Evolutionary conservation across 768 basidiomycete genomes (phyloP), one percentile per base, ranked within the genome.

Genomic region (Lactarius hengduanensis): DNA sequence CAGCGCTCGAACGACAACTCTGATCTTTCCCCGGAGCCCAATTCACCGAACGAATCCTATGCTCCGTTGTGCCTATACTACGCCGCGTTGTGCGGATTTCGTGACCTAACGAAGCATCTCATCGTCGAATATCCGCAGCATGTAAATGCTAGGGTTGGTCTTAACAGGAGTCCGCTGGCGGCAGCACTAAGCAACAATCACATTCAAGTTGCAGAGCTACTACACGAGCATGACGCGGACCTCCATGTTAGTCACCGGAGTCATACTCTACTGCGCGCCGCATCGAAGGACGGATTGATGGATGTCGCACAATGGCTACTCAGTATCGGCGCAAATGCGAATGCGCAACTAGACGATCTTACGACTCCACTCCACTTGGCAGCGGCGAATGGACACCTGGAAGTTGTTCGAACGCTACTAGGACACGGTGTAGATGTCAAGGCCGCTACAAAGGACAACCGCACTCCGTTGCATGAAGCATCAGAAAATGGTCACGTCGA

Each of bases 371-470:
- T 57, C 16, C 56, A 57, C 20, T n/a, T 57, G 32, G 56, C 56
- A 7, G 56, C 34, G 20, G 4, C 15, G 6, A 34, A 11, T 2
- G 56, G 34, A 32, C 26, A 20, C 20, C 26, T 30, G 3, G 56
- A 57, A 20, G 18, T 57, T 32, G 32, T 57, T 57, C 56, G 18
- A 8, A 32, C 30, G 7, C 34, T 57, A n/a, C 8, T 57, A 0
- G 34, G 16, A 1, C 56, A 30, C 20, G 20, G 32, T 18, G 56
- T 22, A 18, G 34, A 34, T 34, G 18, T 20, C 34, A 34, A 57
- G 2, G 15, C 7, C 6, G 15, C 11, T 1, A 3, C 22, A 0
- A 2, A 8, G 4, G 1, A 13, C 1, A 7, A 30, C 3, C 0
- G 0, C 15, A 54, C 26, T 22, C 53, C 53, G 28, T 30, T 54